Evolutionary conservation across 1,284 basidiomycete genomes (phyloP), one percentile per base, ranked within the genome.

Genomic region (Apiotrichum domesticum): DNA sequence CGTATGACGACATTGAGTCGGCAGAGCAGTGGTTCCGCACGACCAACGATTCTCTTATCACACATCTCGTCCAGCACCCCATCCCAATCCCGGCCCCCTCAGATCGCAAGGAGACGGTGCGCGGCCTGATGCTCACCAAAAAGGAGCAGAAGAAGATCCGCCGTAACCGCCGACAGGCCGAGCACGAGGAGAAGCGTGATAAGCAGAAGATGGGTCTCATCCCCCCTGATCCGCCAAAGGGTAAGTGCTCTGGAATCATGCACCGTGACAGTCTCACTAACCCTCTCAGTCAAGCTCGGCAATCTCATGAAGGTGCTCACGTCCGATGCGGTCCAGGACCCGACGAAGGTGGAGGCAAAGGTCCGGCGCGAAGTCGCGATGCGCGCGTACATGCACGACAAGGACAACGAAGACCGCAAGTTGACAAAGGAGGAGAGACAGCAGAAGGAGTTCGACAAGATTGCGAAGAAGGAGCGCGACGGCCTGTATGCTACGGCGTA

Each of bases 301-400:
- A 99, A 99, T 76, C 79, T 98, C 71, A 98, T 98, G 94, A 93
- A 93, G 71, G 96, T 99, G 11, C 81, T 98, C 42, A 96, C 95
- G 0, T 90, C 90, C 9, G 94, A 98, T 71, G 94, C 93, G 0
- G 87, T 98, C 10, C 89, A 93, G 80, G 96, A 98, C 72, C 77
- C 96, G 1, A 98, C 96, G 2, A 88, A 94, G 63, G 90, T 99
- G 11, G 96, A 99, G 76, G 94, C 94, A 4, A 85, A 89, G 47
- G 94, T 99, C 6, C 81, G 92, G 42, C 82, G 90, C 48, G 95
- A 98, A 74, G 94, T 98, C 37, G 88, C 90, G 0, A 87, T 88
- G 78, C 83, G 96, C 55, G 87, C 87, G 67, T 85, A 92, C 64
- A 82, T 80, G 33, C 96, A 99, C 73, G 90, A 97, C 70, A 90